phyloP scores from a whole-genome alignment of 2,329 filamentous ascomycete genomes.

The Thelonectria olida region DNA sequence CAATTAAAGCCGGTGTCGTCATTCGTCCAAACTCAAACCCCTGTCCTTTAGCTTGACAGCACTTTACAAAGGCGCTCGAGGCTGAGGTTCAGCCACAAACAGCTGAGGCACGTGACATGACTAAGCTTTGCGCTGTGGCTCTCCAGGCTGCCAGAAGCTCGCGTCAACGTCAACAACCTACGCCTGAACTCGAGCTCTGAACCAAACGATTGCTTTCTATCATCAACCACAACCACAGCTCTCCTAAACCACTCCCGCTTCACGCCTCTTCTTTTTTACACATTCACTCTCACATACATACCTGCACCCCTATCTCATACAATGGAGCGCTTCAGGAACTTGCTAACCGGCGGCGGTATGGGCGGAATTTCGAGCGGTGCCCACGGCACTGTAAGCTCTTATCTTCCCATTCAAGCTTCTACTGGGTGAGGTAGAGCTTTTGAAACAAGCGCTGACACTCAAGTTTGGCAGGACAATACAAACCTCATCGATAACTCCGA shows the following conservation, averaged over 20 bases:
- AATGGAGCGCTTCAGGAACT: constrained; percentile 93
- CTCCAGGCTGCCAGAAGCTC: constrained; percentile 45
- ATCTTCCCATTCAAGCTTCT: constrained; percentile 24
- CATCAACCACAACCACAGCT: constrained; percentile 25
- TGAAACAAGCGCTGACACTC: constrained; percentile 16
- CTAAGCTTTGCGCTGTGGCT: constrained; percentile 42
- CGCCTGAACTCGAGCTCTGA: constrained; percentile 36
- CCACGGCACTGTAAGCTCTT: constrained; percentile 50
- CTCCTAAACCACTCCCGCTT: constrained; percentile 2
- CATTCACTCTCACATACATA: constrained; percentile 7
- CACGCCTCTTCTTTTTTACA: not conserved
- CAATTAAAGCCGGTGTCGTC: not conserved
- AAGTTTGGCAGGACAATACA: constrained; percentile 76
- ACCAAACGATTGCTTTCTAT: constrained; percentile 29
- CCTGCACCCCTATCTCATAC: constrained; percentile 36
- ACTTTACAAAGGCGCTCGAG: constrained; percentile 3
- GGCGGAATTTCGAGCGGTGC: constrained; percentile 61
- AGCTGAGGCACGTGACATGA: constrained; percentile 37
- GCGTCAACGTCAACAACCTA: constrained; percentile 45
- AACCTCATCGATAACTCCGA: constrained; percentile 98
- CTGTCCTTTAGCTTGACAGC: not conserved
- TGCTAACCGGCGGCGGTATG: constrained; percentile 83
- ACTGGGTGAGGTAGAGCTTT: not conserved
- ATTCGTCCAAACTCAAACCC: constrained; percentile 9
- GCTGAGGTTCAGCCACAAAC: constrained; percentile 27